Percentiles rank a stretch among this genome's conserved stretches.
Evolutionary conservation across 2,329 filamentous ascomycete species (phyloP).

Genomic region (Pseudocercospora musae): DNA sequence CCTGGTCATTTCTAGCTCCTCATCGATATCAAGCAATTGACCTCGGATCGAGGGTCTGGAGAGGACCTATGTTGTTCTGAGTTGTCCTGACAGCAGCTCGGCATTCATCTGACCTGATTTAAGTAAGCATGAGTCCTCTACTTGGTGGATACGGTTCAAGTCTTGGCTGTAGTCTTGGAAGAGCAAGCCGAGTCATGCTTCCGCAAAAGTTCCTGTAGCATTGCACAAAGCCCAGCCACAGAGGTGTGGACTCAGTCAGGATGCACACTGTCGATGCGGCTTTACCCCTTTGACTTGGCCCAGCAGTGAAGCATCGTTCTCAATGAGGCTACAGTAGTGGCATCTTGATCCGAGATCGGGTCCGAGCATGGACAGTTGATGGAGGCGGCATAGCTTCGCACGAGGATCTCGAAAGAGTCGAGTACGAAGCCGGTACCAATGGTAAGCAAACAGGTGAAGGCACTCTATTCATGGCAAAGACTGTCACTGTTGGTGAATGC

Average conservation of each 20-base stretch:
- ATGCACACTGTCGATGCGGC: no score
- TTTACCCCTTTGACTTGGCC: no score
- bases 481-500: slow-evolving; percentile 55
- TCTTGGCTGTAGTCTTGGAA: neutral
- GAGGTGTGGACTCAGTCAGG: neutral
- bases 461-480: slow-evolving; percentile 52
- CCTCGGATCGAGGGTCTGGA: neutral
- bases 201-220: neutral
- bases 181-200: neutral
- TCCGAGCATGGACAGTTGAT: neutral
- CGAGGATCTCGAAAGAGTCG: slow-evolving; percentile 50
- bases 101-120: neutral
- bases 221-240: neutral
- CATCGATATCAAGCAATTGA: neutral
- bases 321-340: neutral
- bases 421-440: slow-evolving; percentile 55
- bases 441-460: slow-evolving; percentile 42
- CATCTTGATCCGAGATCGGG: neutral
- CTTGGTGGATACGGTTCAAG: neutral
- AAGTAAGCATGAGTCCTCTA: neutral
- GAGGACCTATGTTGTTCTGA: neutral
- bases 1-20: neutral
- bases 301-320: neutral
- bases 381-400: neutral
- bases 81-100: no score